Evolutionary conservation across 371 early-diverging fungal species (phyloP), one percentile per base, ranked within the genome.

Genomic region (Mortierella sp.): DNA sequence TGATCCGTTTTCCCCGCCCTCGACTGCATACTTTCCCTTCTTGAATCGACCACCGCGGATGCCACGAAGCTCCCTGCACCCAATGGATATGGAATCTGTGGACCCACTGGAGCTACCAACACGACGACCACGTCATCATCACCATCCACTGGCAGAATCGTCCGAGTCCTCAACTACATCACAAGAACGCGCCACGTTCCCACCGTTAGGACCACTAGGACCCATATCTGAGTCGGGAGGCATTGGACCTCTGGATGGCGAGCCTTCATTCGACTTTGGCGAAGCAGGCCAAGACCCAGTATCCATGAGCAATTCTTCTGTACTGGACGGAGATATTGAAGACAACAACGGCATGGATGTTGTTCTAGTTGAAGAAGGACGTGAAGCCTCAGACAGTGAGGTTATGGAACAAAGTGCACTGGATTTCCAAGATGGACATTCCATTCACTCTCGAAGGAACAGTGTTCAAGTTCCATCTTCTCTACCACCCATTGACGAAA

Each of bases 1-100:
- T 8, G 76, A 68, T 30, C 69, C 69, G 4, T 74, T 74, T 48
- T 74, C 76, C 2, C 76, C 76, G 7, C 76, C 76, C 6, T 74
- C 69, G 10, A 74, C 76, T 0, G 61, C 76, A 1, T 74, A 74
- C 30, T 74, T 74, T 53, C 50, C 69, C 4, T 74, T 74, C 57
- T 28, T 74, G 64, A 74, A 74, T 27, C 63, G 69, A 2, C 67
- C 72, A 8, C n/a, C 64, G 7, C 50, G 74, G 2, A 38, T 46
- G 18, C 69, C 55, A 13, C 55, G 69, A 8, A 67, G 68, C 18
- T 68, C 67, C 5, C 18, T 73, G 16, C 60, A 64, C n/a, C 61
- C 68, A 12, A 38, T 67, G 43, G 74, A 73, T 50, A 60, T 64
- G 57, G 73, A 73, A 5, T 45, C 51, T 14, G 58, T 67, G 19